Percentiles rank a stretch among this genome's conserved stretches.
Evolutionary conservation across 345 rosid species (phyloP).

Genomic region (Luvunga scandens): DNA sequence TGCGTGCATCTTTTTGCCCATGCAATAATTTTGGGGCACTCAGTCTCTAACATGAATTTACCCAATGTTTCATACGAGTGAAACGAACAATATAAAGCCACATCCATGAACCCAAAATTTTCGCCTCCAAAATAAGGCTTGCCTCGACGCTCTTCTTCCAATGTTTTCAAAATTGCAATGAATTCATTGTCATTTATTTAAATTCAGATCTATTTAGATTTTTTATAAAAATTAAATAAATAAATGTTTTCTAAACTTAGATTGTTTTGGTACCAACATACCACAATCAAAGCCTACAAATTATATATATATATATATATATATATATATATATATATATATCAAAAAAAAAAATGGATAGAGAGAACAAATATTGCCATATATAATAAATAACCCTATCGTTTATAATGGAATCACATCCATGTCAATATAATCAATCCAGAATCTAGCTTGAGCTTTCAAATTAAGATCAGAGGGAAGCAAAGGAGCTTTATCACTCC

Average conservation of each 20-base stretch:
- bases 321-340: too few species aligned
- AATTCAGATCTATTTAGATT: too few species aligned
- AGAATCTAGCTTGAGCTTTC: conserved; percentile 11
- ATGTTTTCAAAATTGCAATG: conserved; percentile 20
- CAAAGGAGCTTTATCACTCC: neutral
- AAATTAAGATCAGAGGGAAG: conserved; percentile 11
- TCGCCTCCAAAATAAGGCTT: conserved; percentile 34
- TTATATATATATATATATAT: too few species aligned
- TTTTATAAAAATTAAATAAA: too few species aligned
- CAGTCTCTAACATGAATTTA: conserved; percentile 26
- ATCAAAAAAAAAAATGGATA: neutral
- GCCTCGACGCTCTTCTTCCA: conserved; percentile 33
- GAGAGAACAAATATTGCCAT: too few species aligned
- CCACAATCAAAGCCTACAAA: neutral
- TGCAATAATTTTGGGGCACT: conserved; percentile 31
- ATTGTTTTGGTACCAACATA: too few species aligned
- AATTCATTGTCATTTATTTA: conserved; percentile 19
- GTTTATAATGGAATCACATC: neutral
- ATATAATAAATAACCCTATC: too few species aligned
- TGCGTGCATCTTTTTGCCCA: too few species aligned
- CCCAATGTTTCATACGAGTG: conserved; percentile 27
- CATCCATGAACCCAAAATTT: conserved; percentile 27
- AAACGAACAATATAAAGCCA: conserved; percentile 23
- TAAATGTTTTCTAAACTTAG: too few species aligned
- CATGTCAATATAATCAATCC: conserved; percentile 18